A percentile compares a stretch with the other conserved stretches of the same genome.
These are phyloP conservation scores for Triticum timopheevii DNA, from an alignment of 176 grass and related monocot genomes.

Conservation along the genomic window DNA sequence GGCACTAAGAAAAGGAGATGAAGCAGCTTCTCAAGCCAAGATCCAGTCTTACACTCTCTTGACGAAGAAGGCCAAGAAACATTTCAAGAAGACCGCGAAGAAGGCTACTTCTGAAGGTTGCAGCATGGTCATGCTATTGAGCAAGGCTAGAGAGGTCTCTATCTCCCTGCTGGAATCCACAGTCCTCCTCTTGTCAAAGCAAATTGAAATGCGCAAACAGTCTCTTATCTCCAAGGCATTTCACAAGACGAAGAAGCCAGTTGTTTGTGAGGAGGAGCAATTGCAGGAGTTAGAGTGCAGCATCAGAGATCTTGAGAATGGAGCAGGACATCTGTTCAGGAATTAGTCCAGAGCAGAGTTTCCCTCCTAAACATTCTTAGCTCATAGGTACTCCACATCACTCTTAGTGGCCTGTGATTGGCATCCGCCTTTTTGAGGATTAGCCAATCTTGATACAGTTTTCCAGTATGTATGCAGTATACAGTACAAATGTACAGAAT, in stretches of 20 bases:
- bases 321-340: constrained; percentile 1
- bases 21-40: constrained; percentile 11
- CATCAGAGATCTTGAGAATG: constrained; percentile 27
- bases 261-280: constrained; percentile 27
- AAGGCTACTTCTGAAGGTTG: not conserved
- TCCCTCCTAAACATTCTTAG: constrained; percentile 28
- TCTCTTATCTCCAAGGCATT: constrained; percentile 34
- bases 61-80: too few relatives aligned
- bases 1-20: constrained; percentile 35
- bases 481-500: constrained; percentile 8
- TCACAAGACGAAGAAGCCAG: constrained; percentile 23
- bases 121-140: constrained; percentile 11
- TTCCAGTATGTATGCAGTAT: not conserved
- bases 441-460: not conserved
- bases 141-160: constrained; percentile 22
- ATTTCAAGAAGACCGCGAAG: constrained; percentile 19
- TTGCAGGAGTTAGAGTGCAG: constrained; percentile 30
- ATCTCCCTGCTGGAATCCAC: constrained; percentile 26
- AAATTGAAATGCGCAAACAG: constrained; percentile 23
- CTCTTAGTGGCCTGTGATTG: not conserved
- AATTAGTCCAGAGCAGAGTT: constrained; percentile 32
- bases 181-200: constrained; percentile 18
- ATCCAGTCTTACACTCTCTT: constrained; percentile 2
- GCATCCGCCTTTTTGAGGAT: constrained; percentile 35
- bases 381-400: not conserved